Evolutionary conservation across 805 yeast species (phyloP).

Genomic region (Wickerhamomyces rabaulensis): DNA sequence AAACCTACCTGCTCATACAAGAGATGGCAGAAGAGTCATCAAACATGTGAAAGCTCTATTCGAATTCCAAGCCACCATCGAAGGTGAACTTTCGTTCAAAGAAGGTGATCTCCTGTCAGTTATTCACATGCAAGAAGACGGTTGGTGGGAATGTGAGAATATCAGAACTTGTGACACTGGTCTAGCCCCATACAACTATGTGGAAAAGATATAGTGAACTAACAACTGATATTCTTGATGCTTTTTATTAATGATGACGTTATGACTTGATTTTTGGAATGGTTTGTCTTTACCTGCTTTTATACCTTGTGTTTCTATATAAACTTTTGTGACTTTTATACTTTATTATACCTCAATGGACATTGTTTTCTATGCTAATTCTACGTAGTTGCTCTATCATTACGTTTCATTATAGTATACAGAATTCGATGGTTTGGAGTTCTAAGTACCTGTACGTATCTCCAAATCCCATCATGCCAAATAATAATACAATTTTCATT

Average conservation of each 20-base stretch:
- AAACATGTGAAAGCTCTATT: constrained; percentile 50
- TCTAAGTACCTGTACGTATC: background rate
- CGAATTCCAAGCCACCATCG: constrained; percentile 54
- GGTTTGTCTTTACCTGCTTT: background rate
- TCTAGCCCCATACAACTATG: constrained; percentile 59
- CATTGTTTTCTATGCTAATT: background rate
- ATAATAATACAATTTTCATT: background rate
- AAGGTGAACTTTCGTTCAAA: constrained; percentile 55
- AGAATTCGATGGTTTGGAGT: background rate
- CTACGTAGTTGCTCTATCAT: background rate
- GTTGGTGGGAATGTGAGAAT: constrained; percentile 73
- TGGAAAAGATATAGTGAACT: constrained; percentile 19
- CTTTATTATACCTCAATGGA: background rate
- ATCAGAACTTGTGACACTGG: constrained; percentile 36
- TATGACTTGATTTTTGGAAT: constrained; percentile 1
- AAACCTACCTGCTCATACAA: constrained; percentile 39
- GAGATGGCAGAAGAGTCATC: constrained; percentile 50
- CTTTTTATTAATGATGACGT: constrained; percentile 1
- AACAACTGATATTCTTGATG: no score
- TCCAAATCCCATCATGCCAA: background rate
- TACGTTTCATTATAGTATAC: background rate
- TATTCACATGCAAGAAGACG: constrained; percentile 56
- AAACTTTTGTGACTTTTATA: background rate
- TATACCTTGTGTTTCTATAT: background rate
- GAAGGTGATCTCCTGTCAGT: constrained; percentile 53